phyloP scores from a whole-genome alignment of 352 stramenopile species.

The Halophytophthora polymorphica region DNA sequence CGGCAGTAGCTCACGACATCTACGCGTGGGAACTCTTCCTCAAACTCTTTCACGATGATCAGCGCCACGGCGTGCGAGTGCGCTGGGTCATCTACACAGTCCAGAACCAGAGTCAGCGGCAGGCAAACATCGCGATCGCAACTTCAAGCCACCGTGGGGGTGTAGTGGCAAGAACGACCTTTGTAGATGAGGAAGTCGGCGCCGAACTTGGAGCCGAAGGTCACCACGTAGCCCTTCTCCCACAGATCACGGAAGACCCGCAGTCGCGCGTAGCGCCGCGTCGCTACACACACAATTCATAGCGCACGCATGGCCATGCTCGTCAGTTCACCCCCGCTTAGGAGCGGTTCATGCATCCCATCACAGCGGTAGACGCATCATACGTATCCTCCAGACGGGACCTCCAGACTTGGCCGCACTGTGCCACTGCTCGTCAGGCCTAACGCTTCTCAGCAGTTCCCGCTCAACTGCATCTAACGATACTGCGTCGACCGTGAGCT shows the following conservation, averaged over 20 bases:
- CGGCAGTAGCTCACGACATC: slow-evolving; percentile 64
- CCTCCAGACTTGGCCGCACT: too few species aligned
- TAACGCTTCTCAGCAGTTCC: slow-evolving; percentile 7
- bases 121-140: too few species aligned
- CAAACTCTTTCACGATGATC: slow-evolving; percentile 48
- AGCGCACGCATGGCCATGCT: neutral
- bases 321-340: too few species aligned
- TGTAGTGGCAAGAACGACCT: too few species aligned
- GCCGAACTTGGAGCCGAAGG: slow-evolving; percentile 80
- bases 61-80: slow-evolving; percentile 44
- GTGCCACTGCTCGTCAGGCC: neutral
- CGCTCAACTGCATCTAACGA: slow-evolving; percentile 8
- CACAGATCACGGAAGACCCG: slow-evolving; percentile 69
- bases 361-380: neutral
- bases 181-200: slow-evolving; percentile 79
- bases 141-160: too few species aligned
- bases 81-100: slow-evolving; percentile 30
- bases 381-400: slow-evolving; percentile 12
- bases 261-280: slow-evolving; percentile 20
- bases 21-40: slow-evolving; percentile 38
- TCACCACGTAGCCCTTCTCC: slow-evolving; percentile 60
- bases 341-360: too few species aligned
- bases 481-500: neutral
- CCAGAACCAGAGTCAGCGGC: slow-evolving; percentile 1
- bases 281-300: slow-evolving; percentile 15